phyloP scores from a whole-genome alignment of 352 stramenopile genomes.

The Albugo candida region DNA sequence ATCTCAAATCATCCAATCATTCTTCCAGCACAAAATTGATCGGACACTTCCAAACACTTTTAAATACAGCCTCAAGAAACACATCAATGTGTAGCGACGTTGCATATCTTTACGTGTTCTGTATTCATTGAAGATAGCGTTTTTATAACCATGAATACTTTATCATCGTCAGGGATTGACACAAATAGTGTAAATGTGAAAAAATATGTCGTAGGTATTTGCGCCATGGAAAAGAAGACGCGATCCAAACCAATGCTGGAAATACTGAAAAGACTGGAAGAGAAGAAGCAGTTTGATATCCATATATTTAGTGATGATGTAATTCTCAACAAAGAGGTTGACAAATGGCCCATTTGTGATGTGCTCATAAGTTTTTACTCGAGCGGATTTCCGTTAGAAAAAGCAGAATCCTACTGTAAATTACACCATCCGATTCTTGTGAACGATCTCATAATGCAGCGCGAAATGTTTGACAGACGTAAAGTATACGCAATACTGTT shows the following conservation, averaged over 20 bases:
- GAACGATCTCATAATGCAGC: constrained; percentile 96
- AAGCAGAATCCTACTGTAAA: constrained; percentile 92
- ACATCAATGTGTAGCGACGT: too few relatives aligned
- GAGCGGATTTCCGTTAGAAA: constrained; percentile 93
- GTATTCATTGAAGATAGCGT: too few relatives aligned
- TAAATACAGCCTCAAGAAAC: too few relatives aligned
- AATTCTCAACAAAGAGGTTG: constrained; percentile 89
- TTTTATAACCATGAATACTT: too few relatives aligned
- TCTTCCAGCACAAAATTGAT: too few relatives aligned
- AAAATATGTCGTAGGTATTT: constrained; percentile 87
- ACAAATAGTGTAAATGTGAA: neutral
- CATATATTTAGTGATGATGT: constrained; percentile 95
- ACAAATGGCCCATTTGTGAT: constrained; percentile 91
- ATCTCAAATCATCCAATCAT: too few relatives aligned
- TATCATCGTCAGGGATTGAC: too few relatives aligned
- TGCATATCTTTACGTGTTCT: too few relatives aligned
- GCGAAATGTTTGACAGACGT: constrained; percentile 89
- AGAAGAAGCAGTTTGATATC: constrained; percentile 89
- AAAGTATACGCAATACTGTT: constrained; percentile 93
- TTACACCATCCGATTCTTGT: constrained; percentile 90
- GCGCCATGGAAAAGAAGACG: constrained; percentile 99
- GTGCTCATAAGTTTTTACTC: constrained; percentile 98
- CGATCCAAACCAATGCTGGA: constrained; percentile 93
- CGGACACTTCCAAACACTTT: too few relatives aligned
- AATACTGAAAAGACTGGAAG: constrained; percentile 84